These are phyloP conservation scores for Gremmenia infestans DNA, from an alignment of 2,329 filamentous ascomycete genomes.

Conservation along the genomic window DNA sequence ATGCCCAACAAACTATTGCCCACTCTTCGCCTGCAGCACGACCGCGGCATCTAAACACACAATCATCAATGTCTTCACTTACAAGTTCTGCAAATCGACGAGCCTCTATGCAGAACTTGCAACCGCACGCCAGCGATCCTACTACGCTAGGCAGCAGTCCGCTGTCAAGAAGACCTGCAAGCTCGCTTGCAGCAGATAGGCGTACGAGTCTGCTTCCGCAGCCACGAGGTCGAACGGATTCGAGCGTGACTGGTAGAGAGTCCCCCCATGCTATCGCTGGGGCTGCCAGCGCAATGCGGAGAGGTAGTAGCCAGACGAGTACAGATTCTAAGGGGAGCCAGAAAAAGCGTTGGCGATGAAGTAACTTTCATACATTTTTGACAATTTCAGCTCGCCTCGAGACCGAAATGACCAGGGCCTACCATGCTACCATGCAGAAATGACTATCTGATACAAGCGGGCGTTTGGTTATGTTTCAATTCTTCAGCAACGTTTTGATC, in stretches of 20 bases:
- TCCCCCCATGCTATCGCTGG: conserved; percentile 45
- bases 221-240: conserved; percentile 25
- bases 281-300: conserved; percentile 39
- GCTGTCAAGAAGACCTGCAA: conserved; percentile 43
- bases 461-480: not conserved
- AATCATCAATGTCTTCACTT: conserved; percentile 42
- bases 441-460: not conserved
- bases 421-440: not conserved
- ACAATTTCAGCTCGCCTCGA: not conserved
- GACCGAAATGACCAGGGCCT: no score
- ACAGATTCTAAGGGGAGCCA: conserved; percentile 23
- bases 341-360: conserved; percentile 23
- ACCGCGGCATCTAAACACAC: conserved; percentile 25
- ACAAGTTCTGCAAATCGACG: conserved; percentile 38
- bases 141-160: conserved; percentile 26
- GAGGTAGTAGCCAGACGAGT: conserved; percentile 20
- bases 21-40: conserved; percentile 38
- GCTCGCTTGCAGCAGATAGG: conserved; percentile 49
- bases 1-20: conserved; percentile 41
- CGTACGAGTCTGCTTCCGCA: conserved; percentile 52
- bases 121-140: conserved; percentile 39
- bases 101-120: conserved; percentile 40
- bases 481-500: not conserved
- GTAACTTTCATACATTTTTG: not conserved
- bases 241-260: conserved; percentile 39